Conservation (phyloP, 192 early-diverging fungal genomes). For the Backusella psychrophila region DNA sequence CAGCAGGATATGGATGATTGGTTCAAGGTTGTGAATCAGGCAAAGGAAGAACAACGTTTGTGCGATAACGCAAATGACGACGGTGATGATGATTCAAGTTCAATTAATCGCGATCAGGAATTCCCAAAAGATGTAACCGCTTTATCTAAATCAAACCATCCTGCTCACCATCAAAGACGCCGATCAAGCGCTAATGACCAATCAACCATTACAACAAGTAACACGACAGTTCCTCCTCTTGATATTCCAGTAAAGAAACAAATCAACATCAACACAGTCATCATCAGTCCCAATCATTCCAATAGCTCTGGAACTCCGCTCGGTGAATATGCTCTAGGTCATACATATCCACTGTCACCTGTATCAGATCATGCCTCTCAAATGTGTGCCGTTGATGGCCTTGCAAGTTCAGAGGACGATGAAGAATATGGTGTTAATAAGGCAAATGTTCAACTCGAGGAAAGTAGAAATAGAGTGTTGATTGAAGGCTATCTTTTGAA, state of each 20-base stretch:
- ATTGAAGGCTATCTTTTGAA: constrained; percentile 54
- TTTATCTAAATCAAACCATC: constrained; percentile 28
- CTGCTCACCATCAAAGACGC: constrained; percentile 12
- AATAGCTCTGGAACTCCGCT: not conserved
- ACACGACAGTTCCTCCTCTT: constrained; percentile 13
- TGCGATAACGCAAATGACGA: constrained; percentile 13
- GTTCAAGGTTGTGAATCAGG: constrained; percentile 68
- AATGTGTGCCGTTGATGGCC: constrained; percentile 20
- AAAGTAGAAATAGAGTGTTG: constrained; percentile 44
- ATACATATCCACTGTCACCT: constrained; percentile 31
- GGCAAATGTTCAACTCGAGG: constrained; percentile 40
- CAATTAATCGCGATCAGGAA: constrained; percentile 25
- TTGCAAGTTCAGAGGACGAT: constrained; percentile 34
- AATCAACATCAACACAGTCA: not conserved
- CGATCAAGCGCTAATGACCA: constrained; percentile 3
- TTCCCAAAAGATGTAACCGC: constrained; percentile 33
- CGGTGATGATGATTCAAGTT: constrained; percentile 25
- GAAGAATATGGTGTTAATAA: constrained; percentile 27
- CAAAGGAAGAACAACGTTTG: constrained; percentile 33
- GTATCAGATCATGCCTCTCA: constrained; percentile 22
- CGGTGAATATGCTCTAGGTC: constrained; percentile 18
- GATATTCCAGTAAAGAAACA: constrained; percentile 19
- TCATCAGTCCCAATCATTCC: not conserved
- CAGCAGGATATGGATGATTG: constrained; percentile 65
- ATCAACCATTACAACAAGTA: not conserved